A percentile compares a stretch with the other conserved stretches of the same genome.
Conservation (phyloP, 2,329 filamentous ascomycete species). For the Cercospora citrullina region DNA sequence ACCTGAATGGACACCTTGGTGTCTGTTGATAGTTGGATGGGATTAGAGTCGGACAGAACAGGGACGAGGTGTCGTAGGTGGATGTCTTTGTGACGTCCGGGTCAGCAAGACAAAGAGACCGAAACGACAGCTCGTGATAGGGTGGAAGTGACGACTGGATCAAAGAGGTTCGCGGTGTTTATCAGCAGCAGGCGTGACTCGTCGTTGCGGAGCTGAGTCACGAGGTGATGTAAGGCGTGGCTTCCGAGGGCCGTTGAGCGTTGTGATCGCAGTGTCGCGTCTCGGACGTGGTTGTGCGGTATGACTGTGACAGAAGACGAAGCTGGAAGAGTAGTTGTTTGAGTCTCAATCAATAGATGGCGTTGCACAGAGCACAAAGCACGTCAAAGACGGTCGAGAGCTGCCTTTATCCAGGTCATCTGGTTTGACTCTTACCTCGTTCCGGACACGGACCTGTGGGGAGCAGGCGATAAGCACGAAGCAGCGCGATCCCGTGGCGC, state of each 20-base stretch:
- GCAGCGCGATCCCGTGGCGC: slow-evolving; percentile 11
- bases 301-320: slow-evolving; percentile 1
- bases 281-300: slow-evolving; percentile 6
- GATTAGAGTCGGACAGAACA: slow-evolving; percentile 1
- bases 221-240: slow-evolving; percentile 15
- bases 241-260: neutral
- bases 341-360: slow-evolving; percentile 11
- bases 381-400: slow-evolving; percentile 22
- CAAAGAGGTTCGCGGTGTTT: slow-evolving; percentile 24
- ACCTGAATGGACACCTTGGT: slow-evolving; percentile 30
- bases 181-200: slow-evolving; percentile 19
- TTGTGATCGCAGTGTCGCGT: slow-evolving; percentile 11
- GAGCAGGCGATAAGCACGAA: slow-evolving; percentile 19
- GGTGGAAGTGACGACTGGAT: slow-evolving; percentile 15
- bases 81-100: slow-evolving; percentile 12
- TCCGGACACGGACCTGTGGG: slow-evolving; percentile 15
- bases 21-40: slow-evolving; percentile 15
- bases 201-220: slow-evolving; percentile 19
- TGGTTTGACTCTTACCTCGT: slow-evolving; percentile 12
- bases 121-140: slow-evolving; percentile 17
- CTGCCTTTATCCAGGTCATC: slow-evolving; percentile 21
- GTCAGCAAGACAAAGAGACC: slow-evolving; percentile 1
- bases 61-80: slow-evolving; percentile 11
- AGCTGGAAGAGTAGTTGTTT: neutral
- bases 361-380: slow-evolving; percentile 24